Conservation (phyloP, 2,329 filamentous ascomycete genomes). For the Aureobasidium sp. region DNA sequence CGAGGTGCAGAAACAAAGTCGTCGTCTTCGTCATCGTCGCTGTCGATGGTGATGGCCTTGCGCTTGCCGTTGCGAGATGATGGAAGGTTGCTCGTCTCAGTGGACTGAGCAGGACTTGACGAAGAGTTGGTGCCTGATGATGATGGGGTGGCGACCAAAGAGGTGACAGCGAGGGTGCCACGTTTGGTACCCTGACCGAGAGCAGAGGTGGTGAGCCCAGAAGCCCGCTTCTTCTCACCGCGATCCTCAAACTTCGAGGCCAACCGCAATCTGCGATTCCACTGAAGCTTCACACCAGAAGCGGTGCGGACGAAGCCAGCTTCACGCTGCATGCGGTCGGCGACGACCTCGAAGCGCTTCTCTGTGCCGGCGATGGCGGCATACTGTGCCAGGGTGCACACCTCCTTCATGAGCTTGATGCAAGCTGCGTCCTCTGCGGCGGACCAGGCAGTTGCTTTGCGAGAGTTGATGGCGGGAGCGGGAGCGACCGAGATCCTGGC, state of each 20-base stretch:
- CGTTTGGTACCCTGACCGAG: neutral
- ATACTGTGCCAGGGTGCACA: neutral
- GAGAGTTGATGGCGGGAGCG: neutral
- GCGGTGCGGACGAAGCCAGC: conserved; percentile 4
- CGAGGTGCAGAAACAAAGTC: neutral
- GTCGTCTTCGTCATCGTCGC: neutral
- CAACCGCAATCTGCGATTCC: conserved; percentile 10
- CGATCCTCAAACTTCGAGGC: conserved; percentile 4
- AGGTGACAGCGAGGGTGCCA: neutral
- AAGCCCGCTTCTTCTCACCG: conserved; percentile 5
- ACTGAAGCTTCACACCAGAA: conserved; percentile 13
- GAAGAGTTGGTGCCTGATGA: neutral
- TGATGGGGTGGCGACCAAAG: neutral
- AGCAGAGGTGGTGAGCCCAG: conserved; percentile 5
- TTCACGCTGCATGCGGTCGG: neutral
- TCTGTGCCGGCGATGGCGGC: conserved; percentile 1
- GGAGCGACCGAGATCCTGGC: neutral
- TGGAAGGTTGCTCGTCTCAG: neutral
- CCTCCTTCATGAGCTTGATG: conserved; percentile 1
- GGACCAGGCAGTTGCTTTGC: conserved; percentile 8
- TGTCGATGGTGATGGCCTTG: neutral
- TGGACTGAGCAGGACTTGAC: neutral
- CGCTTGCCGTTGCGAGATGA: neutral
- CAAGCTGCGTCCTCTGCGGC: conserved; percentile 9
- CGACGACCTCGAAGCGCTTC: conserved; percentile 2